Base-by-base conservation (phyloP, 768 basidiomycete genomes). In the Collybia sordida region DNA sequence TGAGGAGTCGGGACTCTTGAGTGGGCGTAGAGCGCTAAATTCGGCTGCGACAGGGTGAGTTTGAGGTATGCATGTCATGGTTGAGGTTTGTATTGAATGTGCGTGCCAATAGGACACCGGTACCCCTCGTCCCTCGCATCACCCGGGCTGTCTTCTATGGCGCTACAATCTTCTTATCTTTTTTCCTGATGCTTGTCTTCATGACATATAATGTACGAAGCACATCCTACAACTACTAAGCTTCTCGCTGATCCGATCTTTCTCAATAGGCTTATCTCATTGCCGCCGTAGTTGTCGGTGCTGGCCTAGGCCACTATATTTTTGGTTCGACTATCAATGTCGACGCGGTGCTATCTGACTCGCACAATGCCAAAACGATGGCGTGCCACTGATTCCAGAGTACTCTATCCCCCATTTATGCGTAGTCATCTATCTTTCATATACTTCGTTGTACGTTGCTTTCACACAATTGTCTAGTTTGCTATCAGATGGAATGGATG, bases 121-220 rank as follows among this genome's bases (percentile, higher is more conserved):
- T 87, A 1, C 83, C 85, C 0, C 50, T 69, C 19, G 46, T 69
- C 6, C 68, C 74, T 35, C 82, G 86, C 19, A 52, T 74, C n/a
- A 58, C 85, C 38, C 78, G 90, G 21, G 87, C 91, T 5, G 57
- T 64, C 1, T 63, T 92, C 31, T 96, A 95, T 59, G 91, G 86
- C n/a, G 67, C 75, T 3, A 82, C 82, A 2, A 82, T 93, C 18
- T 86, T 86, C 65, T 66, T 93, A 51, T 90, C 90, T 28, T 90
- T 88, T 75, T 91, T 92, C 80, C 81, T 93, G 63, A 97, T 97
- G 93, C 73, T 97, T 50, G 85, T 96, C 35, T 94, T 93, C 69
- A 96, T 97, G 93, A 96, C 93, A 4, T 97, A 95, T 71, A 97
- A 97, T 57, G 91, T 93, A 51, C 61, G 89, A 72, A 19, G 35